phyloP scores from a whole-genome alignment of 2,329 filamentous ascomycete genomes.

The Drechslerella coelobrocha region DNA sequence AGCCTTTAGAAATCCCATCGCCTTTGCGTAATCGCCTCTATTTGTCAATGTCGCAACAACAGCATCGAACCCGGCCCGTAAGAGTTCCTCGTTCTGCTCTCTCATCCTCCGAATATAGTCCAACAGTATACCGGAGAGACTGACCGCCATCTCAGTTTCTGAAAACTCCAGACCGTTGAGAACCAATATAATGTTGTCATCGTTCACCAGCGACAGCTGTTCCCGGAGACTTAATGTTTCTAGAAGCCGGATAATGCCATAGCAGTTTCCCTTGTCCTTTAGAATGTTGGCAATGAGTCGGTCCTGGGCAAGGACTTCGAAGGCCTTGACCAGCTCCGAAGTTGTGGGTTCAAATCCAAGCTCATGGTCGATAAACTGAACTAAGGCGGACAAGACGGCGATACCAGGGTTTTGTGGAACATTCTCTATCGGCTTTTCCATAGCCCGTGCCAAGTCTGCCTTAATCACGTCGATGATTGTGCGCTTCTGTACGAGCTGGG shows the following conservation, averaged over 20 bases:
- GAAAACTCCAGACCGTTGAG: conserved; percentile 19
- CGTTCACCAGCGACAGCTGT: conserved; percentile 18
- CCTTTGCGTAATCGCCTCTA: conserved; percentile 34
- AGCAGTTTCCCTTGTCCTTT: conserved; percentile 36
- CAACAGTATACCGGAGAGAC: conserved; percentile 27
- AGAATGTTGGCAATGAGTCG: conserved; percentile 12
- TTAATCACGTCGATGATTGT: conserved; percentile 33
- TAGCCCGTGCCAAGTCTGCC: conserved; percentile 21
- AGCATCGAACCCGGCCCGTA: conserved; percentile 39
- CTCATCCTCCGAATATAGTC: conserved; percentile 37
- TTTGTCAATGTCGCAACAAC: conserved; percentile 42
- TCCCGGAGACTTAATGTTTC: conserved; percentile 37
- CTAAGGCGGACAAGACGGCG: conserved; percentile 30
- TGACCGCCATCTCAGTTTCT: conserved; percentile 30
- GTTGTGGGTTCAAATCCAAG: conserved; percentile 31
- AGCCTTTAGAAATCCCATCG: conserved; percentile 42
- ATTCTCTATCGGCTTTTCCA: conserved; percentile 37
- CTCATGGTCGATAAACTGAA: conserved; percentile 34
- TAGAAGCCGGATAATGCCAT: conserved; percentile 38
- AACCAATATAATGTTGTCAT: conserved; percentile 6
- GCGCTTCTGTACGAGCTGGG: conserved; percentile 32
- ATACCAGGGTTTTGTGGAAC: conserved; percentile 41
- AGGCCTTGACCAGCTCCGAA: conserved; percentile 43
- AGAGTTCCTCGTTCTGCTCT: background rate
- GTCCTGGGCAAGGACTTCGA: conserved; percentile 26